These are phyloP conservation scores for Tulasnella sp. DNA, from an alignment of 768 basidiomycete genomes.

Conservation along the genomic window DNA sequence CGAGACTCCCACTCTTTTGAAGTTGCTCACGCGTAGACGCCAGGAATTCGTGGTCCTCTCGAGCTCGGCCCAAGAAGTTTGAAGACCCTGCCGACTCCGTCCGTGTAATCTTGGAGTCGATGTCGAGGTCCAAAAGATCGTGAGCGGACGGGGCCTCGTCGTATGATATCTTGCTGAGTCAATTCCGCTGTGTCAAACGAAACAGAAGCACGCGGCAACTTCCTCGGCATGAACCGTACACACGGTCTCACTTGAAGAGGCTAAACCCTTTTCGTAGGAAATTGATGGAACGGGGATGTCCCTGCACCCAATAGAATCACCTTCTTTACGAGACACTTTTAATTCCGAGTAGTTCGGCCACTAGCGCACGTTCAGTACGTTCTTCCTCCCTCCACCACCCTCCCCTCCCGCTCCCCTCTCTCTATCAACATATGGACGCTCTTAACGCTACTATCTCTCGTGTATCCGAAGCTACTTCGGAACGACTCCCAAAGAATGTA, in stretches of 20 bases:
- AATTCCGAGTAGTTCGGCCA: neutral
- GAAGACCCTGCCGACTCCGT: too few relatives aligned
- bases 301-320: neutral
- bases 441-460: constrained; percentile 21
- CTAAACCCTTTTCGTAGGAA: neutral
- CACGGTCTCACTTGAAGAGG: neutral
- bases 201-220: neutral
- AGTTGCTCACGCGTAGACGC: too few relatives aligned
- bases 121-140: too few relatives aligned
- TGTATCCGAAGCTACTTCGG: neutral
- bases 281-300: neutral
- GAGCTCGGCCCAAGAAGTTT: too few relatives aligned
- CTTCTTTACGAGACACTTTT: neutral
- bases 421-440: constrained; percentile 15
- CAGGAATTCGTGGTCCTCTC: too few relatives aligned
- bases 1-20: too few relatives aligned
- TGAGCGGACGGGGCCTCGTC: too few relatives aligned
- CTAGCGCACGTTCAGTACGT: neutral
- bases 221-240: neutral
- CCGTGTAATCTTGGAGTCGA: too few relatives aligned
- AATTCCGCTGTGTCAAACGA: neutral
- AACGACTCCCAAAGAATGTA: constrained; percentile 8
- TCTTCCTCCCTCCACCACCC: neutral
- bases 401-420: neutral
- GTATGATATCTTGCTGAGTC: neutral